These are phyloP conservation scores for Annulohypoxylon nitens DNA, from an alignment of 495 filamentous ascomycete genomes.

Conservation along the genomic window DNA sequence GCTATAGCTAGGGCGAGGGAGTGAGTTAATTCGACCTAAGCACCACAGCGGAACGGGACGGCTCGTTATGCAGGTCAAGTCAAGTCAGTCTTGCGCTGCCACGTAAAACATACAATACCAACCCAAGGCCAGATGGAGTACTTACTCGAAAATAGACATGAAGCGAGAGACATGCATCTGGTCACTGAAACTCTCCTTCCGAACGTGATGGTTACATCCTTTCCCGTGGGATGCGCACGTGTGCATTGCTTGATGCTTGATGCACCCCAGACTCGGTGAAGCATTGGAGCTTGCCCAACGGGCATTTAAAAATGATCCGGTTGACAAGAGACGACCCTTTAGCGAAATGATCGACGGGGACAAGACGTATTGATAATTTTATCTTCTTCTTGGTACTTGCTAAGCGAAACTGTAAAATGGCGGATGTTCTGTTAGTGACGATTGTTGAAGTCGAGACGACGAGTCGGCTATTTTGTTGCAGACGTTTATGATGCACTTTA, in stretches of 20 bases:
- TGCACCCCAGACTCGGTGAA: conserved; percentile 40
- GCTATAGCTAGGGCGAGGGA: conserved; percentile 8
- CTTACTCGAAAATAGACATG: conserved; percentile 12
- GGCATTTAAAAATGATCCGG: conserved; percentile 8
- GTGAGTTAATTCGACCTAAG: conserved; percentile 3
- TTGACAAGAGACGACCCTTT: conserved; percentile 28
- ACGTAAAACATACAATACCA: conserved; percentile 14
- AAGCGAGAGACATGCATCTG: conserved; percentile 15
- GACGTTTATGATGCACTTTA: conserved; percentile 13
- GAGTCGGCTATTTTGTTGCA: conserved; percentile 35
- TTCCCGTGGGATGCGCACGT: conserved; percentile 42
- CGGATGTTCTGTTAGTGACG: conserved; percentile 9
- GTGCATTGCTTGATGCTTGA: conserved; percentile 43
- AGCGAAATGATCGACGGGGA: conserved; percentile 34
- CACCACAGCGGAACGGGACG: conserved; percentile 35
- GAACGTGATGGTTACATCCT: conserved; percentile 41
- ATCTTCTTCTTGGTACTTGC: conserved; percentile 10
- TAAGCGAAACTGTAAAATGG: neutral
- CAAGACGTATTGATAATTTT: conserved; percentile 13
- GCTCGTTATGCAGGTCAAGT: conserved; percentile 38
- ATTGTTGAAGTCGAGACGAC: conserved; percentile 32
- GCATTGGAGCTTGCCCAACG: conserved; percentile 10
- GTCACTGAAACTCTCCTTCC: conserved; percentile 25
- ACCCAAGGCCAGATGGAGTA: conserved; percentile 13
- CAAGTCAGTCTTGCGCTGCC: conserved; percentile 24